Evolutionary conservation across 805 yeast genomes (phyloP).

Genomic region (Candida suzukii): DNA sequence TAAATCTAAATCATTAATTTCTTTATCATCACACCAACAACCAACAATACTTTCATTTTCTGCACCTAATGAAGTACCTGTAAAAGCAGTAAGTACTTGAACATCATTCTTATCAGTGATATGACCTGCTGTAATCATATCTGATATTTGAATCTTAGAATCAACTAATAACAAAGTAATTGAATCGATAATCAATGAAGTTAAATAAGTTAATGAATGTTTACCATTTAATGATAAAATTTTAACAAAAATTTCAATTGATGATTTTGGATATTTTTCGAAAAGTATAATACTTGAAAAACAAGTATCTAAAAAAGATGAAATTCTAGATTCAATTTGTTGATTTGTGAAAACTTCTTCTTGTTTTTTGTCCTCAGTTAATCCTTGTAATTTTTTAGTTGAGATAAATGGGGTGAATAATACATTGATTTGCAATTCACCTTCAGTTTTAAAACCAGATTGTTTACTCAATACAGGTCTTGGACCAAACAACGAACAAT

Average conservation of each 20-base stretch:
- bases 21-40: slow-evolving; percentile 41
- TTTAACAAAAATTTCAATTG: slow-evolving; percentile 71
- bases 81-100: slow-evolving; percentile 6
- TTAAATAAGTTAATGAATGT: slow-evolving; percentile 27
- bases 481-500: slow-evolving; percentile 81
- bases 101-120: slow-evolving; percentile 10
- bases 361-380: neutral
- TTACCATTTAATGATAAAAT: slow-evolving; percentile 43
- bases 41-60: slow-evolving; percentile 56
- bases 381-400: slow-evolving; percentile 6
- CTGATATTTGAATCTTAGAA: slow-evolving; percentile 75
- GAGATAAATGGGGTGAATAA: slow-evolving; percentile 41
- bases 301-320: slow-evolving; percentile 31
- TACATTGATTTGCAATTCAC: slow-evolving; percentile 18
- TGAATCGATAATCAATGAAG: slow-evolving; percentile 46
- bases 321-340: slow-evolving; percentile 23
- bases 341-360: neutral
- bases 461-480: slow-evolving; percentile 46
- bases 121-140: slow-evolving; percentile 62
- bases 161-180: slow-evolving; percentile 74
- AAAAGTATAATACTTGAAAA: slow-evolving; percentile 38
- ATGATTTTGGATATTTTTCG: slow-evolving; percentile 81
- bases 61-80: slow-evolving; percentile 33
- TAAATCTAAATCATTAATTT: slow-evolving; percentile 27
- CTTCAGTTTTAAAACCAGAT: slow-evolving; percentile 23